Base-by-base conservation (phyloP, 1,139 yeast species). In the Nakaseomyces glabratus region DNA sequence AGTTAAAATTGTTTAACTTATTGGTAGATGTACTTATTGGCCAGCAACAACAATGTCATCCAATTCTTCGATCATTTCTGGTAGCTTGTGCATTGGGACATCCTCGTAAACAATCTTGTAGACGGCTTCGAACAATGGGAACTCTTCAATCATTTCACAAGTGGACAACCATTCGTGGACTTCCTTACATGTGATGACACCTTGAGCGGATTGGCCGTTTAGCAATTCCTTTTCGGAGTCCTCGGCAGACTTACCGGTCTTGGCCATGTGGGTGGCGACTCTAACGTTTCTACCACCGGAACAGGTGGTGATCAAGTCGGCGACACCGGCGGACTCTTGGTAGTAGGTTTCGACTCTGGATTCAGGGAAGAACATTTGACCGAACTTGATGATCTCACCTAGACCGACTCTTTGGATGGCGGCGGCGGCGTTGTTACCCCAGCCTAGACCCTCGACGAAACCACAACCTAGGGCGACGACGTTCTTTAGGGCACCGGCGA, bases 391-490 rank as follows among this genome's bases (percentile, higher is more conserved):
- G 63, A 78, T 82, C 65, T 86, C 97, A 51, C 76, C 68, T 41
- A 86, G 62, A 32, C 96, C 97, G 47, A 90, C 76, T 65, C 96
- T 76, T 88, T 86, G 85, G 51, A 88, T 75, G 34, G 96, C 96
- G 34, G 95, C 82, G 63, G 86, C 84, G 48, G 97, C 95, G 57
- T 86, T 86, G 65, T 85, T 94, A 57, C 97, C 97, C 96, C 96
- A 88, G 38, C 94, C 95, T 42, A 81, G 71, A 47, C 96, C 96
- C 62, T 84, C 94, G 43, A 86, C 95, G 57, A 86, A 82, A 36
- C 96, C 97, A 38, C 93, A 95, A 39, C 93, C 86, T 53, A 84
- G 69, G 35, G 96, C 96, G 47, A 86, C 84, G 24, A 88, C 86
- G 63, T 88, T 88, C 66, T 88, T 88, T 59, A 88, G 70, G 4